Percentiles rank a stretch among this genome's conserved stretches.
Conservation (phyloP, 768 basidiomycete genomes). For the Tulasnella sp. region DNA sequence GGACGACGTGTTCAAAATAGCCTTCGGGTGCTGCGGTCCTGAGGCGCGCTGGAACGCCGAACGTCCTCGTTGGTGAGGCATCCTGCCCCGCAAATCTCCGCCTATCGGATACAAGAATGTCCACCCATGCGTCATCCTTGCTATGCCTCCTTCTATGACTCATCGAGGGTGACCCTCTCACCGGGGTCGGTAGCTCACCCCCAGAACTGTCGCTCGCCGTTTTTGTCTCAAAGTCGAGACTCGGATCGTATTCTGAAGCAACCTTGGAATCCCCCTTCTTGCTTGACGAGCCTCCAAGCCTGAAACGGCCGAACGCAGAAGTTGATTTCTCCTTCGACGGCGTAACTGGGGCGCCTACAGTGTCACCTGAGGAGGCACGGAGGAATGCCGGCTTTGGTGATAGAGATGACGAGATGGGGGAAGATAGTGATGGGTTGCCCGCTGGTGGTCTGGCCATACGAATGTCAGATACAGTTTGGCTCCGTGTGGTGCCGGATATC, state of each 20-base stretch:
- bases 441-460: neutral
- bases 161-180: neutral
- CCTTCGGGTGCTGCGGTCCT: neutral
- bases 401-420: neutral
- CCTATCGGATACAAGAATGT: constrained; percentile 54
- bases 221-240: constrained; percentile 71
- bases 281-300: neutral
- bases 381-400: neutral
- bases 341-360: neutral
- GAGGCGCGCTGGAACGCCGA: neutral
- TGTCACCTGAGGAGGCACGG: neutral
- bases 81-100: constrained; percentile 32
- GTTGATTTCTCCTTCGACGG: constrained; percentile 8
- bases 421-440: neutral
- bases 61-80: neutral
- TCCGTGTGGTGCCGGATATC: neutral
- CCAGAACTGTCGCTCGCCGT: constrained; percentile 18
- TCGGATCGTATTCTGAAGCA: constrained; percentile 60
- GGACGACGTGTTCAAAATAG: neutral
- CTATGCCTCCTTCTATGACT: constrained; percentile 30
- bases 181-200: constrained; percentile 2
- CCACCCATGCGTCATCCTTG: constrained; percentile 75
- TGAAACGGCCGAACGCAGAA: neutral
- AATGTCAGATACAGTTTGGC: constrained; percentile 2
- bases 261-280: neutral